These are phyloP conservation scores for Starmera amethionina DNA, from an alignment of 805 yeast genomes.

Conservation along the genomic window DNA sequence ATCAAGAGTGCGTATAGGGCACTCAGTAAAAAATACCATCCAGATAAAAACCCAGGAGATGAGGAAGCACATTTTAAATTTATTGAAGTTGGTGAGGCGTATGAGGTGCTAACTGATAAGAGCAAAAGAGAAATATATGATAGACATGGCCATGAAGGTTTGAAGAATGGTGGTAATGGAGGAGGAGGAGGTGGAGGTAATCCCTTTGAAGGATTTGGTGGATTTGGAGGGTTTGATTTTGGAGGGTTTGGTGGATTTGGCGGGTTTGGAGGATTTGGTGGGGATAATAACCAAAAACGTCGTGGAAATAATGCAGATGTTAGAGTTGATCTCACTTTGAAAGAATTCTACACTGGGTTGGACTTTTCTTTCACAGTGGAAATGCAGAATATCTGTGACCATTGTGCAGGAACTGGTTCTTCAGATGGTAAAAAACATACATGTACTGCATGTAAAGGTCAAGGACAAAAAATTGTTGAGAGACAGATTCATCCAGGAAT, in stretches of 20 bases:
- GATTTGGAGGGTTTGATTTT: slow-evolving; percentile 42
- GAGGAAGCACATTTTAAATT: slow-evolving; percentile 80
- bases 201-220: slow-evolving; percentile 23
- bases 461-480: slow-evolving; percentile 54
- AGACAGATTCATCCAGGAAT: slow-evolving; percentile 84
- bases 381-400: slow-evolving; percentile 66
- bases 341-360: slow-evolving; percentile 65
- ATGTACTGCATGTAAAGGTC: slow-evolving; percentile 68
- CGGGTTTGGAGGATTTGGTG: slow-evolving; percentile 24
- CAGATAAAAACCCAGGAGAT: slow-evolving; percentile 83
- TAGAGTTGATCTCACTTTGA: slow-evolving; percentile 43
- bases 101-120: slow-evolving; percentile 68
- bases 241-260: slow-evolving; percentile 61
- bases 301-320: slow-evolving; percentile 58
- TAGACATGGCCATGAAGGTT: slow-evolving; percentile 66
- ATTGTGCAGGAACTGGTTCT: slow-evolving; percentile 81
- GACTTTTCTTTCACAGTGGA: slow-evolving; percentile 49
- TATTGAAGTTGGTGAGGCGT: slow-evolving; percentile 88
- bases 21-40: slow-evolving; percentile 80
- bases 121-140: slow-evolving; percentile 67
- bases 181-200: slow-evolving; percentile 26
- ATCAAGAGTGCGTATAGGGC: slow-evolving; percentile 80
- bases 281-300: slow-evolving; percentile 15
- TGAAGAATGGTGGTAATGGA: slow-evolving; percentile 49
- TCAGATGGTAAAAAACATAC: slow-evolving; percentile 60